A percentile compares a stretch with the other conserved stretches of the same genome.
Evolutionary conservation across 1,139 yeast genomes (phyloP).

Genomic region (Nakaseomyces sp.): DNA sequence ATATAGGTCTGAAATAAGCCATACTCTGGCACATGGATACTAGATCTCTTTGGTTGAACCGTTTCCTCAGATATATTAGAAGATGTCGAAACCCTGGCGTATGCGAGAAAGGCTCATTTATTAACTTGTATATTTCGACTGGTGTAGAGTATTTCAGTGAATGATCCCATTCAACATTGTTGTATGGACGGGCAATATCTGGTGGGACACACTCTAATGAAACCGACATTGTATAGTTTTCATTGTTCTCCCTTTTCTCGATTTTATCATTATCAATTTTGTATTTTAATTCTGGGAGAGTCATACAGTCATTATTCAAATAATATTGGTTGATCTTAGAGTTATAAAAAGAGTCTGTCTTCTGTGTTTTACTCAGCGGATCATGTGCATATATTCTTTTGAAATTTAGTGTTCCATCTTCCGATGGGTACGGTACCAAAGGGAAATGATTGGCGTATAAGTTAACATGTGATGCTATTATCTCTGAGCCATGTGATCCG

Average conservation of each 20-base stretch:
- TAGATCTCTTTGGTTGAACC: slow-evolving; percentile 64
- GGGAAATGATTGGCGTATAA: slow-evolving; percentile 26
- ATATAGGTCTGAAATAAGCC: slow-evolving; percentile 85
- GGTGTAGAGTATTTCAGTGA: slow-evolving; percentile 49
- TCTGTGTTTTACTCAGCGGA: slow-evolving; percentile 10
- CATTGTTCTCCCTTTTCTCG: neutral
- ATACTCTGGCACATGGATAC: slow-evolving; percentile 80
- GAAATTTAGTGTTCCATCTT: slow-evolving; percentile 15
- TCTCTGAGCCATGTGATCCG: slow-evolving; percentile 21
- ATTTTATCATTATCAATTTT: neutral
- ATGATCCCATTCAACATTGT: slow-evolving; percentile 31
- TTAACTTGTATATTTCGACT: slow-evolving; percentile 69
- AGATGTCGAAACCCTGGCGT: slow-evolving; percentile 86
- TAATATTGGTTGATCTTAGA: slow-evolving; percentile 21
- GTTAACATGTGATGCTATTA: slow-evolving; percentile 20
- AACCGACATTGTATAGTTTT: slow-evolving; percentile 16
- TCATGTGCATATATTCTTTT: slow-evolving; percentile 18
- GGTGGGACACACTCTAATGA: slow-evolving; percentile 24
- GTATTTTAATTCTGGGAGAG: slow-evolving; percentile 23
- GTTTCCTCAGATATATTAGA: slow-evolving; percentile 57
- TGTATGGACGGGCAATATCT: slow-evolving; percentile 12
- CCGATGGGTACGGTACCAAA: slow-evolving; percentile 20
- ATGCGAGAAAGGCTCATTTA: slow-evolving; percentile 70
- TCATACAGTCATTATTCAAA: slow-evolving; percentile 17
- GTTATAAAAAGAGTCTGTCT: slow-evolving; percentile 7